Conservation (phyloP, 2,329 filamentous ascomycete genomes). For the Tothia fuscella region DNA sequence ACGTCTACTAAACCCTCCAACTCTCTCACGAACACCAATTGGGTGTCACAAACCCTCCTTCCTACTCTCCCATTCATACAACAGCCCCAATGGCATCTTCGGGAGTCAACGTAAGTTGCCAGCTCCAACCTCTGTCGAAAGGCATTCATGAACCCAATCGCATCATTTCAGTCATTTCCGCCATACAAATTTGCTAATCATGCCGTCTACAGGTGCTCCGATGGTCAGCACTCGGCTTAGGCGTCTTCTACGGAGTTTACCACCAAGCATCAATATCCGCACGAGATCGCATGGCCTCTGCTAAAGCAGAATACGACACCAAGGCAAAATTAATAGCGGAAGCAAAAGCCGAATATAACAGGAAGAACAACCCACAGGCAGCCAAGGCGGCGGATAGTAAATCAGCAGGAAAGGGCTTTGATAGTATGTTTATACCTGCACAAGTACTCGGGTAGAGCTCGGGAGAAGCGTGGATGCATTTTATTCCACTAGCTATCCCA, state of each 20-base stretch:
- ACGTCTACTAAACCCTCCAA: no score
- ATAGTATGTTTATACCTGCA: slow-evolving; percentile 6
- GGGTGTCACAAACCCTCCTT: no score
- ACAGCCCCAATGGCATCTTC: no score
- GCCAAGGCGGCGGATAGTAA: neutral
- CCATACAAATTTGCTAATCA: slow-evolving; percentile 15
- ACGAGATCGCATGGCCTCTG: slow-evolving; percentile 55
- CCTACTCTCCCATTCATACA: no score
- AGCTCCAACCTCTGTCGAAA: no score
- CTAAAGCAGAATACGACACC: slow-evolving; percentile 75
- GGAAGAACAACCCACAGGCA: slow-evolving; percentile 43
- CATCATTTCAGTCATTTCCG: no score
- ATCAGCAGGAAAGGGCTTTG: slow-evolving; percentile 6
- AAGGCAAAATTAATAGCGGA: slow-evolving; percentile 86
- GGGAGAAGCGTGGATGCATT: no score
- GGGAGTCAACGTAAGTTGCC: no score
- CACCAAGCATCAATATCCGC: slow-evolving; percentile 76
- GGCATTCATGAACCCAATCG: no score
- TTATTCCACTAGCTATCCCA: no score
- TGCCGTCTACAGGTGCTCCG: slow-evolving; percentile 66
- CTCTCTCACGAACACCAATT: no score
- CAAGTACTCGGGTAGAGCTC: no score
- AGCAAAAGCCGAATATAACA: slow-evolving; percentile 82
- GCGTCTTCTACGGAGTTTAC: slow-evolving; percentile 89
- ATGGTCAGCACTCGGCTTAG: slow-evolving; percentile 85